Evolutionary conservation across 495 filamentous ascomycete genomes (phyloP), one percentile per base, ranked within the genome.

Genomic region (Clavariopsis aquatica): DNA sequence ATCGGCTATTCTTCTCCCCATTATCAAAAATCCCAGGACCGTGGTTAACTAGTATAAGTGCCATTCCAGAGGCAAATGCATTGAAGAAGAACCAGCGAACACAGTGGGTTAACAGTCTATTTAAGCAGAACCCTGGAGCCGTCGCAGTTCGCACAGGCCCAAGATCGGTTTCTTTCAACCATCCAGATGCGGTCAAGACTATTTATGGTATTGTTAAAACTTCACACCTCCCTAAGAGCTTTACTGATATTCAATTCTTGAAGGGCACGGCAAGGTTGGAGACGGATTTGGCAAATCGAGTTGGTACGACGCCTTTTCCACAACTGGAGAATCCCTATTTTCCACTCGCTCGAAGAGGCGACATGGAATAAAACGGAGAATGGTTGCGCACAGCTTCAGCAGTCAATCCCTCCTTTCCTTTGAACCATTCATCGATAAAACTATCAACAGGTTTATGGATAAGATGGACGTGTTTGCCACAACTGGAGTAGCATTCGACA

Each of bases 261-360:
- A 8, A 62, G 59, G 59, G 29, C 62, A 69, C 28, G 62, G 51
- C 10, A 65, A 65, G 23, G 38, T 43, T 15, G 28, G 26, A 2
- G 56, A 61, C 12, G 66, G 45, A 1, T 69, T 69, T 57, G 66
- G 62, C 22, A 69, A 69, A 51, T 69, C 66, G 2, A 41, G 38
- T 20, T 69, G 66, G 66, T 69, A 69, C 51, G 66, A 69, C 29
- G 47, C 66, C 23, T 69, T 69, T 52, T 57, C 49, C 0, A 69
- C 66, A 20, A 69, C 66, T 13, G 66, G 66, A 1, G 59, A 62
- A 55, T 62, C 59, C 3, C 22, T 62, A 3, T 62, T 70, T 59
- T 62, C 57, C n/a, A 70, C 68, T 1, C 56, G 62, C 28, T 66
- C 62, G 0, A 70, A 66, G 57, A 66, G 61, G 52, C 45, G 63